Evolutionary conservation across 495 filamentous ascomycete species (phyloP).

Genomic region (Friedmanniomyces simplex): DNA sequence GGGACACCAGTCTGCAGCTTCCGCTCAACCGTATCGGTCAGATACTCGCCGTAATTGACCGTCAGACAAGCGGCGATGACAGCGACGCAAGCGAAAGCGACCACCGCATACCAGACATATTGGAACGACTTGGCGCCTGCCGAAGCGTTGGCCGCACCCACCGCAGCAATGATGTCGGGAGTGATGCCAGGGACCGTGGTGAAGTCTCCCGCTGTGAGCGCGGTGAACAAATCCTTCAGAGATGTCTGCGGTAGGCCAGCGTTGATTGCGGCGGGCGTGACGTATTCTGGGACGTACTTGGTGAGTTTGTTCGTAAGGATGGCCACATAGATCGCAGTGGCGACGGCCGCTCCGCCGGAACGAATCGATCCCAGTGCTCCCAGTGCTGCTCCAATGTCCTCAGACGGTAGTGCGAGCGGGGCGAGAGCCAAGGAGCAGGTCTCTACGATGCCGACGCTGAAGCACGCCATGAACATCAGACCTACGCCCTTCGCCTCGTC

Average conservation of each 20-base stretch:
- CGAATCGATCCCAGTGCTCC: slow-evolving; percentile 35
- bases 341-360: slow-evolving; percentile 25
- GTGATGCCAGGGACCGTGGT: slow-evolving; percentile 37
- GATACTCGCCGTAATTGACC: slow-evolving; percentile 29
- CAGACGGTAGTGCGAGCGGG: slow-evolving; percentile 20
- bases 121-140: slow-evolving; percentile 37
- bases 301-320: slow-evolving; percentile 37
- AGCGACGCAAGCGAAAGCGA: slow-evolving; percentile 38
- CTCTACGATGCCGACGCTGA: slow-evolving; percentile 27
- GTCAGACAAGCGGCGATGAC: slow-evolving; percentile 35
- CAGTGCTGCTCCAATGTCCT: slow-evolving; percentile 41
- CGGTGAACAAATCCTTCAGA: slow-evolving; percentile 33
- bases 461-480: slow-evolving; percentile 23
- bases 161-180: slow-evolving; percentile 28
- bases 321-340: slow-evolving; percentile 38
- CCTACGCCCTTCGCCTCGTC: slow-evolving; percentile 16
- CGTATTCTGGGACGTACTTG: slow-evolving; percentile 31
- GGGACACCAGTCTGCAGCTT: slow-evolving; percentile 21
- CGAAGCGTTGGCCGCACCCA: slow-evolving; percentile 28
- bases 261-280: slow-evolving; percentile 32
- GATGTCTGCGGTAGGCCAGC: slow-evolving; percentile 37
- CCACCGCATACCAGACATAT: slow-evolving; percentile 39
- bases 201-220: slow-evolving; percentile 30
- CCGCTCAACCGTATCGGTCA: slow-evolving; percentile 33
- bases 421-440: slow-evolving; percentile 25